Conservation (phyloP, 1,284 basidiomycete genomes). For the Trichosporon sp. region DNA sequence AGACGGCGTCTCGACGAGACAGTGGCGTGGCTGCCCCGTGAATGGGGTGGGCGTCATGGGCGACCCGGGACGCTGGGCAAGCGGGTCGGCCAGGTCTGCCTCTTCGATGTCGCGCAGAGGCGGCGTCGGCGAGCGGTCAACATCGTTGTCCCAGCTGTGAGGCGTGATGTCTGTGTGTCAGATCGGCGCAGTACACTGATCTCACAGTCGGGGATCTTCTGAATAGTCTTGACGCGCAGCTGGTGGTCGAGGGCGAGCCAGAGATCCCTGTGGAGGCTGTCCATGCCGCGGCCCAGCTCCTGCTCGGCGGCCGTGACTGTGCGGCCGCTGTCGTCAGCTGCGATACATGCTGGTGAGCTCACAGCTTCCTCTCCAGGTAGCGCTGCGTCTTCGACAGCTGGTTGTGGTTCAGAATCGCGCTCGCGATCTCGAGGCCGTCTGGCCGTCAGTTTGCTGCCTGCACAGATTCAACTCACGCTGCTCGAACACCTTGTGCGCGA, state of each 20-base stretch:
- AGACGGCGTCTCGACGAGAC: background rate
- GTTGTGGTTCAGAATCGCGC: background rate
- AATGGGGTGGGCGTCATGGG: background rate
- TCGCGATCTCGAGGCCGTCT: constrained; percentile 3
- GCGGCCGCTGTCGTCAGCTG: constrained; percentile 1
- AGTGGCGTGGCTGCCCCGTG: background rate
- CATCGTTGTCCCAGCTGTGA: background rate
- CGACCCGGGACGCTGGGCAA: background rate
- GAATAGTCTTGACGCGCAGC: background rate
- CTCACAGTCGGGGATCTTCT: background rate
- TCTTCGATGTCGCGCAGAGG: background rate
- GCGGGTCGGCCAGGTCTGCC: background rate
- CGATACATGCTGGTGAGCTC: background rate
- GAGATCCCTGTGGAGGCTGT: background rate
- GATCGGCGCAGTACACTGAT: background rate
- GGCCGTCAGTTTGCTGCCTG: background rate
- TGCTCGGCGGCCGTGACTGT: background rate
- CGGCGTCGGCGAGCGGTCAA: background rate
- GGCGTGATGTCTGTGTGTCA: background rate
- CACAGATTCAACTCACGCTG: background rate
- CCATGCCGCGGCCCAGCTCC: background rate
- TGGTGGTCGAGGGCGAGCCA: constrained; percentile 1
- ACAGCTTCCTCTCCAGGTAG: constrained; percentile 3
- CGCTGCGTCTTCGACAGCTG: background rate
- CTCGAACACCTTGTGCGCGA: constrained; percentile 5